These are phyloP conservation scores for Diaporthe caulivora DNA, from an alignment of 2,329 filamentous ascomycete genomes.

Conservation along the genomic window DNA sequence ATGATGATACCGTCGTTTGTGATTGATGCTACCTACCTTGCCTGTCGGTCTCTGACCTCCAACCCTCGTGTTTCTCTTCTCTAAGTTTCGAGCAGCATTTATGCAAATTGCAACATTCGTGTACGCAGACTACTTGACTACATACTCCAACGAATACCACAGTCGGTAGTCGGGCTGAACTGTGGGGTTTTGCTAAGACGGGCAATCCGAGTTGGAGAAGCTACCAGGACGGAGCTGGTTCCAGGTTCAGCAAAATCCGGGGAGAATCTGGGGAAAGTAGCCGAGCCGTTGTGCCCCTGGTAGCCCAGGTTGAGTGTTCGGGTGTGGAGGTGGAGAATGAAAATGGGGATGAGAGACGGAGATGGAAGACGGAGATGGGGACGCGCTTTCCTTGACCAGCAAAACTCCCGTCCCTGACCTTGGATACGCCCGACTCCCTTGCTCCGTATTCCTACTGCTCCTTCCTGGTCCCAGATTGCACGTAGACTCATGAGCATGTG, in stretches of 20 bases:
- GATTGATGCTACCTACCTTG: not conserved
- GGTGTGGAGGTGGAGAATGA: slow-evolving; percentile 27
- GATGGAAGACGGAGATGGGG: not conserved
- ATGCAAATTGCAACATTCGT: too few species aligned
- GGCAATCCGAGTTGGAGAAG: slow-evolving; percentile 29
- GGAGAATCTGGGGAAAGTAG: slow-evolving; percentile 28
- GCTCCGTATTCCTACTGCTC: not conserved
- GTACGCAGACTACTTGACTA: too few species aligned
- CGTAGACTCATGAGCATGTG: slow-evolving; percentile 10
- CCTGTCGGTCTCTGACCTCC: too few species aligned
- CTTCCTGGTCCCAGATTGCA: not conserved
- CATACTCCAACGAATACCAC: too few species aligned
- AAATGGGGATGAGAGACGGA: slow-evolving; percentile 16
- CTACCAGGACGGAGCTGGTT: slow-evolving; percentile 19
- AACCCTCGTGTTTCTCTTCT: too few species aligned
- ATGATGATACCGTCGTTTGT: not conserved
- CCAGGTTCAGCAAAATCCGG: slow-evolving; percentile 26
- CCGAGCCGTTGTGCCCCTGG: not conserved
- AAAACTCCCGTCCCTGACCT: not conserved
- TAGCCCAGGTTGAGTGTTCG: too few species aligned
- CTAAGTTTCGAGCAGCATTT: too few species aligned
- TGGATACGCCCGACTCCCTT: not conserved
- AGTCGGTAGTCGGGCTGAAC: not conserved
- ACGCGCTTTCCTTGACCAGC: not conserved
- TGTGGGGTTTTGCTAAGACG: slow-evolving; percentile 10